Base-by-base conservation (phyloP, 352 stramenopile species). In the Thraustochytrium sp. region DNA sequence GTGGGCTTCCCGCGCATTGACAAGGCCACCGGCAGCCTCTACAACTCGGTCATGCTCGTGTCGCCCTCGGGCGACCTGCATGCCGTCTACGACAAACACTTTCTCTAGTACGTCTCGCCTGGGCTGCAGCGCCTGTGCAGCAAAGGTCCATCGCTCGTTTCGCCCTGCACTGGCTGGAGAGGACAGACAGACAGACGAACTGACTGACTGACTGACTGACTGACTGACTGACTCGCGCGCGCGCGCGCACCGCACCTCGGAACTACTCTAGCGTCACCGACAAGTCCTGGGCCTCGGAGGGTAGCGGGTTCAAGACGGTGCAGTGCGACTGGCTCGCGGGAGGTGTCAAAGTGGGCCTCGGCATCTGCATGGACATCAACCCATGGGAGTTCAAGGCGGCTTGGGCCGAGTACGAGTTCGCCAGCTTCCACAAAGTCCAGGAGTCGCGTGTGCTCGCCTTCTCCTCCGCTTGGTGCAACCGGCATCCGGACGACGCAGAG, bases 301-400 rank as follows among this genome's bases (percentile, higher is more conserved):
- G 68, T 1, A 75, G 23, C 18, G 68, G 68, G 21, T 80, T 80
- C 29, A 8, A 48, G 26, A 55, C 36, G 11, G 37, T 64, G 21
- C 23, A 63, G 5, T 80, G 68, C 53, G 44, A 80, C 23, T 80
- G 68, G 68, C 68, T 80, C 31, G 42, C 42, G 8, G 40, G 40
- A 5, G 68, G 68, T 31, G 2, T 72, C n/a, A 68, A 44, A 9
- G 42, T 77, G 1, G 40, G 63, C 31, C 23, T 85, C 44, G 83
- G 91, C 48, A 94, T 95, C 80, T 95, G 91, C 84, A 95, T 95
- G 91, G 91, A 95, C 85, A 94, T 95, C 77, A 95, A 95, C 74
- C 92, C 92, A 26, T 85, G 92, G 68, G 89, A 94, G 85, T 94
- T 95, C 73, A 86, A 85, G 34, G 85, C 92, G 54, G 86, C 90